Conservation (phyloP, 2,329 filamentous ascomycete genomes). For the Alternaria triticimaculans region DNA sequence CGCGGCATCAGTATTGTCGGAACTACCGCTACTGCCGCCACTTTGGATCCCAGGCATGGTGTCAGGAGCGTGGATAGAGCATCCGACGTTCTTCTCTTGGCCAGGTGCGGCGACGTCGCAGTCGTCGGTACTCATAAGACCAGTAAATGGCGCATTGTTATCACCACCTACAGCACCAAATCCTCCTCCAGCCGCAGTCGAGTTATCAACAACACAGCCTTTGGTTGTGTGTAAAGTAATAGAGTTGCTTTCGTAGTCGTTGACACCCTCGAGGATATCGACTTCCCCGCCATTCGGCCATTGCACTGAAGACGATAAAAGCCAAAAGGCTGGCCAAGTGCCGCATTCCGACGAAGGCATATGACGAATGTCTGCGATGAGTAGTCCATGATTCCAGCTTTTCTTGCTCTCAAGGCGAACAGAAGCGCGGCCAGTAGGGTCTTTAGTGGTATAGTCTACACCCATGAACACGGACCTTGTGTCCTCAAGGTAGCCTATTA, state of each 20-base stretch:
- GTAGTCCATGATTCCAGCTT: slow-evolving; percentile 38
- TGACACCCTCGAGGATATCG: slow-evolving; percentile 48
- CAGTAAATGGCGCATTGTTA: slow-evolving; percentile 44
- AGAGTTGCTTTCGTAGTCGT: slow-evolving; percentile 33
- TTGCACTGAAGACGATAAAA: slow-evolving; percentile 32
- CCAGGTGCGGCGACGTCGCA: slow-evolving; percentile 51
- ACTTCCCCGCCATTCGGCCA: slow-evolving; percentile 46
- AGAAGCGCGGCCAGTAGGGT: slow-evolving; percentile 34
- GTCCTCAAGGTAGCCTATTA: slow-evolving; percentile 29
- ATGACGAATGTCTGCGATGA: slow-evolving; percentile 44
- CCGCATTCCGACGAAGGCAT: slow-evolving; percentile 45
- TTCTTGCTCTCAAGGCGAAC: slow-evolving; percentile 42
- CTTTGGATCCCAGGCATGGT: background rate
- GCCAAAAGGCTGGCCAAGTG: slow-evolving; percentile 46
- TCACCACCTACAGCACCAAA: background rate
- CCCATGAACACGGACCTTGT: slow-evolving; percentile 46
- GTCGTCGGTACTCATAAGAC: slow-evolving; percentile 53
- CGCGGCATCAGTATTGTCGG: slow-evolving; percentile 6
- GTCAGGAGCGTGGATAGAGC: slow-evolving; percentile 23
- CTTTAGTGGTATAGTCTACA: slow-evolving; percentile 49
- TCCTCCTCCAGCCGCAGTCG: slow-evolving; percentile 3
- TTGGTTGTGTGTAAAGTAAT: slow-evolving; percentile 43
- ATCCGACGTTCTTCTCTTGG: slow-evolving; percentile 44
- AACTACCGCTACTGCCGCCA: background rate
- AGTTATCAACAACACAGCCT: slow-evolving; percentile 32